Conservation (phyloP, 2,329 filamentous ascomycete species). For the Calycina herbarum region DNA sequence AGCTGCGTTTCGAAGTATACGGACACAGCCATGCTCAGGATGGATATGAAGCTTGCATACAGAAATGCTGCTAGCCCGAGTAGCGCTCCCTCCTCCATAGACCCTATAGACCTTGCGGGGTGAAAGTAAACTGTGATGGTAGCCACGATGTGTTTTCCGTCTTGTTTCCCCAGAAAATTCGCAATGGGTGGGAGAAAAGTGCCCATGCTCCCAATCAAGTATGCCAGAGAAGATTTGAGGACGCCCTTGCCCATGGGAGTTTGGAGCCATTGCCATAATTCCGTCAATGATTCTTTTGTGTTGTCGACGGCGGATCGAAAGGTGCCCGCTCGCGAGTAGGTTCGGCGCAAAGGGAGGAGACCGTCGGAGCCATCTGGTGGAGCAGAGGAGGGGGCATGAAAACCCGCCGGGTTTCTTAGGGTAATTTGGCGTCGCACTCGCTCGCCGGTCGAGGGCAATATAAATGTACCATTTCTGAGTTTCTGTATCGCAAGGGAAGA, state of each 20-base stretch:
- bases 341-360: slow-evolving; percentile 21
- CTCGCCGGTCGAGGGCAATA: slow-evolving; percentile 83
- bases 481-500: slow-evolving; percentile 48
- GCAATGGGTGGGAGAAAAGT: slow-evolving; percentile 79
- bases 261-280: slow-evolving; percentile 58
- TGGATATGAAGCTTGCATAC: slow-evolving; percentile 74
- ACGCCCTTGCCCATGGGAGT: slow-evolving; percentile 78
- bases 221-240: slow-evolving; percentile 88
- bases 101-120: slow-evolving; percentile 80
- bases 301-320: slow-evolving; percentile 37
- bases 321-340: slow-evolving; percentile 34
- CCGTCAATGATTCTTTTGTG: slow-evolving; percentile 40
- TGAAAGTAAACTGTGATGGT: slow-evolving; percentile 96
- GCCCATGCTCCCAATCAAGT: slow-evolving; percentile 80
- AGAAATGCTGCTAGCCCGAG: slow-evolving; percentile 76
- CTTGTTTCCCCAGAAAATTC: slow-evolving; percentile 73
- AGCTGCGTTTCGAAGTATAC: slow-evolving; percentile 71
- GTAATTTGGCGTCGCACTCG: slow-evolving; percentile 79
- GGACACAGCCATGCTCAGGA: slow-evolving; percentile 86
- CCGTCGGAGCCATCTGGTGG: slow-evolving; percentile 17
- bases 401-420: slow-evolving; percentile 56
- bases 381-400: slow-evolving; percentile 23
- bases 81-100: slow-evolving; percentile 82
- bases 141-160: slow-evolving; percentile 91
- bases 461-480: slow-evolving; percentile 82